Evolutionary conservation across 805 yeast species (phyloP).

Genomic region (Phaffomyces antillensis): DNA sequence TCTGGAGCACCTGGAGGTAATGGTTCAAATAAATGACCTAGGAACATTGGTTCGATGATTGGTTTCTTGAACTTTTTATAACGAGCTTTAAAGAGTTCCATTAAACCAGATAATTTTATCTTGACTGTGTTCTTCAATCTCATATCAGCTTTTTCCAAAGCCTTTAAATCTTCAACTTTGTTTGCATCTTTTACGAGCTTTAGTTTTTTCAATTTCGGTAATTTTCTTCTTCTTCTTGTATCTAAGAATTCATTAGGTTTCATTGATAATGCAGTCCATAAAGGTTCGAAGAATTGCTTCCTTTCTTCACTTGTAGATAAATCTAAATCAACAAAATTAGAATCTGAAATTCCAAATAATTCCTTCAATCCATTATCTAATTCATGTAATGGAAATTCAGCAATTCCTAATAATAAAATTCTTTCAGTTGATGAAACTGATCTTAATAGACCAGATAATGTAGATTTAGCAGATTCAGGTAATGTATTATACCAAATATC

Average conservation of each 20-base stretch:
- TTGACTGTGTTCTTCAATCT: conserved; percentile 78
- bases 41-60: conserved; percentile 65
- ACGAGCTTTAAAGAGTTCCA: conserved; percentile 83
- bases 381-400: conserved; percentile 40
- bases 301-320: conserved; percentile 44
- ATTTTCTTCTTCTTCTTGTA: conserved; percentile 32
- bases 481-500: conserved; percentile 70
- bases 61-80: conserved; percentile 92
- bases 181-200: conserved; percentile 29
- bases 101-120: conserved; percentile 75
- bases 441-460: conserved; percentile 62
- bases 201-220: conserved; percentile 31
- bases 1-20: conserved; percentile 27
- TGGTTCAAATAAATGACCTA: conserved; percentile 75
- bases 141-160: conserved; percentile 56
- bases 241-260: conserved; percentile 71
- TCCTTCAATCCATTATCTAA: conserved; percentile 40
- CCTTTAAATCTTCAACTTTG: conserved; percentile 34
- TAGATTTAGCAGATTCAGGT: conserved; percentile 61
- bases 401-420: conserved; percentile 65
- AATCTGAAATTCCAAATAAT: conserved; percentile 50
- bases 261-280: conserved; percentile 50
- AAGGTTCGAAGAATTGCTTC: conserved; percentile 44
- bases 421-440: conserved; percentile 65
- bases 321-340: conserved; percentile 38